A percentile compares a stretch with the other conserved stretches of the same genome.
These are phyloP conservation scores for Peterozyma toletana DNA, from an alignment of 805 yeast genomes.

Conservation along the genomic window DNA sequence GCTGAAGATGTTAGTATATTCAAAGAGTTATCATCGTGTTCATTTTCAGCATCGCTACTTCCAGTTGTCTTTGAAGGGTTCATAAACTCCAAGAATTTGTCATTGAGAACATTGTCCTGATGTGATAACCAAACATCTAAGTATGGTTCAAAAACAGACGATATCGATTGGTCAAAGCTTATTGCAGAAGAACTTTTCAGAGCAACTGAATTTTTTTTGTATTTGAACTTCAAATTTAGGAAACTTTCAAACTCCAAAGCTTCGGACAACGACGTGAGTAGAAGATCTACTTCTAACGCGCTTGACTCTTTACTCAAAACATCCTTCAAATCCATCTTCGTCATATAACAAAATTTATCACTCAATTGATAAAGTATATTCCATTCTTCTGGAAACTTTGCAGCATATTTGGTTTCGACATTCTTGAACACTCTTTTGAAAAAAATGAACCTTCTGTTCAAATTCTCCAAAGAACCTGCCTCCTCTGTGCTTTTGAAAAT, in stretches of 20 bases:
- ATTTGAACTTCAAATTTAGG: slow-evolving; percentile 56
- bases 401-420: slow-evolving; percentile 43
- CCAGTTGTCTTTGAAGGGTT: slow-evolving; percentile 44
- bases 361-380: slow-evolving; percentile 56
- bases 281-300: slow-evolving; percentile 49
- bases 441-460: slow-evolving; percentile 74
- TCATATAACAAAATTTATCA: slow-evolving; percentile 55
- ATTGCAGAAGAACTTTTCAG: slow-evolving; percentile 12
- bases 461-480: slow-evolving; percentile 89
- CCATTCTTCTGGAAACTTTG: slow-evolving; percentile 69
- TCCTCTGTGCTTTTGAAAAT: slow-evolving; percentile 81
- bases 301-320: slow-evolving; percentile 37
- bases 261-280: slow-evolving; percentile 63
- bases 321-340: slow-evolving; percentile 57
- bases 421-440: slow-evolving; percentile 63
- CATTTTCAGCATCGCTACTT: slow-evolving; percentile 26
- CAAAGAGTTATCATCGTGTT: slow-evolving; percentile 37
- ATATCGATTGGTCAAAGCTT: slow-evolving; percentile 36
- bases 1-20: slow-evolving; percentile 82
- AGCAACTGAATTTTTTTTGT: slow-evolving; percentile 19
- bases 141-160: slow-evolving; percentile 77
- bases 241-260: slow-evolving; percentile 80
- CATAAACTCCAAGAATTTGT: slow-evolving; percentile 59
- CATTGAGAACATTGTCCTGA: slow-evolving; percentile 60
- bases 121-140: slow-evolving; percentile 79